A percentile compares a stretch with the other conserved stretches of the same genome.
Evolutionary conservation across 2,329 filamentous ascomycete genomes (phyloP).

Genomic region (Akanthomyces uredinophilus): DNA sequence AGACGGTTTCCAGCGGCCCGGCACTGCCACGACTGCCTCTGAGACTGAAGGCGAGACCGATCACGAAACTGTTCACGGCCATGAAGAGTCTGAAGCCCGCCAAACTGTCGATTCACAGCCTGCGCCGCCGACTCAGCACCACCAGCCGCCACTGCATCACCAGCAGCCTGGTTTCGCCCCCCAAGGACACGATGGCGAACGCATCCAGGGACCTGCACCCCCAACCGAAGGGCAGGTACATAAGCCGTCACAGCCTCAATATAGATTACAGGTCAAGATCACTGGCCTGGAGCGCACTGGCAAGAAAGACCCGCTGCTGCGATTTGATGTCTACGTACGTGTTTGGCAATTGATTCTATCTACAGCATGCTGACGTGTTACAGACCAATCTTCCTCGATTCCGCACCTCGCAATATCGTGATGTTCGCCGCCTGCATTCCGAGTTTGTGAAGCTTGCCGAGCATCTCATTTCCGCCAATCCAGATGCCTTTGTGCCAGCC

Average conservation of each 20-base stretch:
- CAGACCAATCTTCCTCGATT: slow-evolving; percentile 99
- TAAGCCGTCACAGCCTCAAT: slow-evolving; percentile 57
- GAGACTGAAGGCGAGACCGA: slow-evolving; percentile 38
- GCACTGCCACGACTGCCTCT: slow-evolving; percentile 41
- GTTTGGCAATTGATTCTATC: background rate
- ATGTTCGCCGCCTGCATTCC: slow-evolving; percentile 89
- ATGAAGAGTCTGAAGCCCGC: background rate
- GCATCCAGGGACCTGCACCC: background rate
- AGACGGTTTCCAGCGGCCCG: slow-evolving; percentile 41
- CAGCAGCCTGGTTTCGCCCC: slow-evolving; percentile 19
- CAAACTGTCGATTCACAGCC: slow-evolving; percentile 18
- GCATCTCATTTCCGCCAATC: slow-evolving; percentile 95
- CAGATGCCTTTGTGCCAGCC: slow-evolving; percentile 88
- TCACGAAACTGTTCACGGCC: slow-evolving; percentile 24
- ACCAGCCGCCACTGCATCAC: slow-evolving; percentile 17
- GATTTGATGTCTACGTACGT: slow-evolving; percentile 90
- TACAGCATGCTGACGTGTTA: slow-evolving; percentile 20
- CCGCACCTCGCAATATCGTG: slow-evolving; percentile 94
- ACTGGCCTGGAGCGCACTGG: slow-evolving; percentile 88
- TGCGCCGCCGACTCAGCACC: slow-evolving; percentile 26
- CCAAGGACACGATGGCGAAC: slow-evolving; percentile 29
- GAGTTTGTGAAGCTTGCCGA: slow-evolving; percentile 96
- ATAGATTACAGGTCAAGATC: slow-evolving; percentile 90
- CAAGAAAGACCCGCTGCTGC: slow-evolving; percentile 89
- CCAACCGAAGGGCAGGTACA: slow-evolving; percentile 42